Base-by-base conservation (phyloP, 2,329 filamentous ascomycete genomes). In the Teratosphaeria pseudoeucalypti region DNA sequence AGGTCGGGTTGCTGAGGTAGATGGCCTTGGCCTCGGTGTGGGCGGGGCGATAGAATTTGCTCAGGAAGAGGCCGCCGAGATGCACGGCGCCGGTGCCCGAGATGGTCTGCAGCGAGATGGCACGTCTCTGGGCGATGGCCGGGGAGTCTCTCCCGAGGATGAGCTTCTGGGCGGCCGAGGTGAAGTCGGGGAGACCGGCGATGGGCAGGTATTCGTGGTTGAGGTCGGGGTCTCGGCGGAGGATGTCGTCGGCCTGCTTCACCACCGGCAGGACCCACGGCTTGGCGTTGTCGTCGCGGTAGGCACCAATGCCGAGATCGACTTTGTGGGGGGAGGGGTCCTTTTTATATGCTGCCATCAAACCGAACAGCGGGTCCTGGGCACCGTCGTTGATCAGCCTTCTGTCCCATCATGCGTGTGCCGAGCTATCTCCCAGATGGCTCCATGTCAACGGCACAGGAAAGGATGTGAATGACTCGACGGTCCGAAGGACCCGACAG, bases 131-230 rank as follows among this genome's bases (percentile, higher is more conserved):
- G 66, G 82, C 79, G 71, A 96, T 82, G 60, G 92, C 94, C 52
- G 90, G 85, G 57, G 90, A 95, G 67, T 88, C 84, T 49, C 76
- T 75, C 57, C 94, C 92, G 34, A 97, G 82, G 61, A 96, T 88
- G 68, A 97, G 82, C 78, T 94, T 92, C 73, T 92, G 90, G 27
- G 94, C 92, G 72, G 94, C 95, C 67, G 84, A 82, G 61, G 90
- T 96, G 78, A 96, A 95, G 64, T 87, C 82, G 59, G 86, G 78
- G 61, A 97, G 82, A 71, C 94, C 94, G 63, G 91, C 88, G 74
- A 99, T 99, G 61, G 94, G 92, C 61, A 95, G 90, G 77, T 99
- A 99, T 82, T 99, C 94, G 81, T 99, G 92, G 79, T 99, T 95
- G 69, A 95, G 82, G 61, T 89, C 83, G 72, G 92, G 91, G 76